A percentile compares a stretch with the other conserved stretches of the same genome.
These are phyloP conservation scores for Colletotrichum phormii DNA, from an alignment of 2,329 filamentous ascomycete species.

Conservation along the genomic window DNA sequence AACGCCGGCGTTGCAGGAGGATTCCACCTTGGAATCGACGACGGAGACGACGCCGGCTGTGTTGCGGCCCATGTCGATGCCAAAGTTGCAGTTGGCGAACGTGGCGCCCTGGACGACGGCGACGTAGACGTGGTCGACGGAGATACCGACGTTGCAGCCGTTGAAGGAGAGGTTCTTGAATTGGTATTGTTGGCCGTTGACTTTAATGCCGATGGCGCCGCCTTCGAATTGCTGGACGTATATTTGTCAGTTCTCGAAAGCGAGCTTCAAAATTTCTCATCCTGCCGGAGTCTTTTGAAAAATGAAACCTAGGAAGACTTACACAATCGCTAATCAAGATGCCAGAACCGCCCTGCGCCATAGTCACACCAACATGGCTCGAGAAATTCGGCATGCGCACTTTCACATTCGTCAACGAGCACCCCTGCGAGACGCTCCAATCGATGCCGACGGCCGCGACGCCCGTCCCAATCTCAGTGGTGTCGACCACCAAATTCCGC, in stretches of 20 bases:
- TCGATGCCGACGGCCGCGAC: slow-evolving; percentile 42
- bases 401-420: slow-evolving; percentile 44
- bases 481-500: slow-evolving; percentile 46
- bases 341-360: slow-evolving; percentile 48
- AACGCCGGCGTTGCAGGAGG: slow-evolving; percentile 41
- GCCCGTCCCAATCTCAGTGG: slow-evolving; percentile 37
- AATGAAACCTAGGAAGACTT: neutral
- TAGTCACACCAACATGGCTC: slow-evolving; percentile 50
- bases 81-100: slow-evolving; percentile 45
- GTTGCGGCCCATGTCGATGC: slow-evolving; percentile 43
- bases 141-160: slow-evolving; percentile 45
- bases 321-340: slow-evolving; percentile 45
- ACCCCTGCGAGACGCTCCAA: slow-evolving; percentile 47
- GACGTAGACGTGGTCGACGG: slow-evolving; percentile 42
- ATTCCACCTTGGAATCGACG: slow-evolving; percentile 43
- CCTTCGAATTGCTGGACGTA: slow-evolving; percentile 43
- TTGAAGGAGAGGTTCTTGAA: slow-evolving; percentile 47
- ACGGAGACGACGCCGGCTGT: slow-evolving; percentile 43
- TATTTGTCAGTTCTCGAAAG: neutral
- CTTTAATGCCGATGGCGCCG: slow-evolving; percentile 45
- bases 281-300: neutral
- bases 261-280: neutral
- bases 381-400: slow-evolving; percentile 48
- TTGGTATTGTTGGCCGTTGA: slow-evolving; percentile 49
- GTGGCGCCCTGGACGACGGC: slow-evolving; percentile 44